Base-by-base conservation (phyloP, 2,329 filamentous ascomycete genomes). In the Microdochium trichocladiopsis region DNA sequence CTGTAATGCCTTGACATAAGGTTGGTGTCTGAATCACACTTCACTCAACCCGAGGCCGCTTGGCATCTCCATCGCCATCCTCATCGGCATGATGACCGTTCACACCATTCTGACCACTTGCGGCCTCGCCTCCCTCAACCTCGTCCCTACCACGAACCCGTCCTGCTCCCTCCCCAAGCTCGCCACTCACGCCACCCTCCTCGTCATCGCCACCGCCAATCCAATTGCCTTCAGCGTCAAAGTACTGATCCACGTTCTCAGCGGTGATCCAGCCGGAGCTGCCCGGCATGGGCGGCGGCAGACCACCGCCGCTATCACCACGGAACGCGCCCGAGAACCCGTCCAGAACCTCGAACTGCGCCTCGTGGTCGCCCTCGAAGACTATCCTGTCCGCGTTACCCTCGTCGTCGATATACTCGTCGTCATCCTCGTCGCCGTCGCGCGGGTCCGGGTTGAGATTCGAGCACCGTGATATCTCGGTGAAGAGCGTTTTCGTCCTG, bases 261-360 rank as follows among this genome's bases (percentile, higher is more conserved):
- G 89, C 88, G 16, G 93, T 97, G 63, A 97, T 91, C 88, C 88
- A 93, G 0, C 88, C 88, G 0, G 81, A 82, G 49, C 87, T 89
- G 1, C 88, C 87, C 0, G 88, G 86, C 67, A 88, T 80, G 0
- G 84, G 80, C 2, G 83, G 82, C n/a, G 83, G 83, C 23, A 86
- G 63, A 2, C 75, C 78, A 1, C 79, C 79, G 52, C 73, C 69
- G 5, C 60, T 59, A 12, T 69, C 67, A 16, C 78, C 78, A 37
- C 68, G 70, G 50, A 80, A 67, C 5, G 83, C 80, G 11, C 81
- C 81, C 0, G 74, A 72, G 59, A 82, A 73, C 0, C 80, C 82
- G 31, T 83, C 80, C 2, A 84, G 67, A 0, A 74, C 74, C 56
- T 80, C 76, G 47, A 76, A 71, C 22, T 77, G 77, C 0, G 74